Evolutionary conservation across 2,329 filamentous ascomycete species (phyloP).

Genomic region (Malbranchea cinnamomea): DNA sequence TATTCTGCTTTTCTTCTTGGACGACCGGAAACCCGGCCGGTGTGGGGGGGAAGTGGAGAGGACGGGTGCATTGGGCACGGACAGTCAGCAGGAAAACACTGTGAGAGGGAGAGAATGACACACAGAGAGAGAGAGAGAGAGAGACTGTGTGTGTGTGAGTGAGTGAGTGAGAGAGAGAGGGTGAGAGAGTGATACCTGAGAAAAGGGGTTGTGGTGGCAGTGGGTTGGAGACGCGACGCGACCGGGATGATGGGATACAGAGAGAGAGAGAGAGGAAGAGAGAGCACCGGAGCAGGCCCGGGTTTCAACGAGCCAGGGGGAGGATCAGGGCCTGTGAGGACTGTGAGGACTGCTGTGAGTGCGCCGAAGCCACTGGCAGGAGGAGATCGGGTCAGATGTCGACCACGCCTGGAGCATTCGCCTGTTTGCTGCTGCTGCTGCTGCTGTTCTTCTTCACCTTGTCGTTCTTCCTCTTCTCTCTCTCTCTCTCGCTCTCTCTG

Average conservation of each 20-base stretch:
- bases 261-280: constrained; percentile 1
- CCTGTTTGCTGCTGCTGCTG: no score
- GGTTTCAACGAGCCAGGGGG: not conserved
- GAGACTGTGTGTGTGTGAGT: not conserved
- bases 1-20: no score
- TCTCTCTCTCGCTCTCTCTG: no score
- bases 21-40: constrained; percentile 5
- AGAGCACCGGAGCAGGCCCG: not conserved
- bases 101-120: not conserved
- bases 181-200: no score
- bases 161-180: constrained; percentile 3
- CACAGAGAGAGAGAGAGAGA: not conserved
- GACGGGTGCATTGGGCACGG: not conserved
- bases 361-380: no score
- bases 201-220: no score
- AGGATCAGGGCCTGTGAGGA: not conserved
- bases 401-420: no score
- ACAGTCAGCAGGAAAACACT: not conserved
- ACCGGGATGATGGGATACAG: constrained; percentile 2
- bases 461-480: no score
- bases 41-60: not conserved
- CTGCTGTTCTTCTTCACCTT: no score
- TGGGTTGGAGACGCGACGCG: no score
- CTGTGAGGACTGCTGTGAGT: no score
- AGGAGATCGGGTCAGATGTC: no score